A percentile compares a stretch with the other conserved stretches of the same genome.
Conservation (phyloP, 176 grass and related monocot species). For the Raddia distichophylla region DNA sequence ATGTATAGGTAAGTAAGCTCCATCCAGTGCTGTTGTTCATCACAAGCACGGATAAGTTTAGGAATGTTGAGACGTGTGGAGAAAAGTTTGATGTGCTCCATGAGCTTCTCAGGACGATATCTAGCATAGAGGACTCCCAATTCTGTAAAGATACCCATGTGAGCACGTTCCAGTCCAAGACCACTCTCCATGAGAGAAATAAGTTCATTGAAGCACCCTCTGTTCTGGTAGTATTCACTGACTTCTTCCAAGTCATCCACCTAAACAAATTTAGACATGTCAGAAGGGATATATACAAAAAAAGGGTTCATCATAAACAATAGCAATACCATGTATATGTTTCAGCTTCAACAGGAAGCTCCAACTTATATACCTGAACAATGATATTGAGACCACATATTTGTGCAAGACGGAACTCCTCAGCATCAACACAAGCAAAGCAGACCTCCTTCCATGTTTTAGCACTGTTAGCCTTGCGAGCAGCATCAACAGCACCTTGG, state of each 20-base stretch:
- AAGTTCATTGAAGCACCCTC: constrained; percentile 95
- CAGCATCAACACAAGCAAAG: constrained; percentile 97
- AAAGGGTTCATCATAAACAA: neutral
- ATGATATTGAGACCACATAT: constrained; percentile 98
- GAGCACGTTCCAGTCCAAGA: constrained; percentile 84
- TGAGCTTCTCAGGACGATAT: constrained; percentile 93
- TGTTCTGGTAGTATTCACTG: constrained; percentile 95
- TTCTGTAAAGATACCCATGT: constrained; percentile 98
- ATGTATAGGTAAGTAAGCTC: constrained; percentile 97
- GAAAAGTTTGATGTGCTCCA: constrained; percentile 99
- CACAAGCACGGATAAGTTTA: constrained; percentile 93
- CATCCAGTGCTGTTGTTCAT: constrained; percentile 98
- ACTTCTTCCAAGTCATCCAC: constrained; percentile 99
- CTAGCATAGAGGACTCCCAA: constrained; percentile 92
- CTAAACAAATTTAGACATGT: constrained; percentile 48
- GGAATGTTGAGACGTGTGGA: constrained; percentile 95
- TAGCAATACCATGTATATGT: neutral
- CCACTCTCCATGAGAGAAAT: constrained; percentile 99
- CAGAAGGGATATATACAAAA: constrained; percentile 26
- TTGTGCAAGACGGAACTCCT: constrained; percentile 94
- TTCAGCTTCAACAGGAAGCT: constrained; percentile 2
- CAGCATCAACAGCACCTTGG: constrained; percentile 97
- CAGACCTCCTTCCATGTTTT: constrained; percentile 99
- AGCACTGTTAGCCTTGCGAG: constrained; percentile 93
- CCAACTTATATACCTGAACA: constrained; percentile 67